Conservation (phyloP, 495 filamentous ascomycete species). For the Aspergillus panamensis region DNA sequence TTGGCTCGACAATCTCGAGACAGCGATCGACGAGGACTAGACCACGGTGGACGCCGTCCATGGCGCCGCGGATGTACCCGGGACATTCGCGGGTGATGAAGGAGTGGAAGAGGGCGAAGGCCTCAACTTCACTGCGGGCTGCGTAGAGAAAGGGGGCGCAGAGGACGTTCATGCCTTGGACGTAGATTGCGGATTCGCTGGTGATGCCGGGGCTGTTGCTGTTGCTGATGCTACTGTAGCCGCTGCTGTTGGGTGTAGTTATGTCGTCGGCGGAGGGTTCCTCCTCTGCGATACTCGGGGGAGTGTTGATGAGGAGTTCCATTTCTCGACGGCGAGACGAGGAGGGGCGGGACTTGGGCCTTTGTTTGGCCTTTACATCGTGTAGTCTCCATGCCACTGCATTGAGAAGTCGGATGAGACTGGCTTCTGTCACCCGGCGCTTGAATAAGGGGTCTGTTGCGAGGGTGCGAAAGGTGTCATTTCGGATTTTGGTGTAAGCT, state of each 20-base stretch:
- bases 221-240: slow-evolving; percentile 4
- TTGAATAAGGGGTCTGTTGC: slow-evolving; percentile 95
- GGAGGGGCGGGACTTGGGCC: slow-evolving; percentile 35
- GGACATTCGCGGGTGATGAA: slow-evolving; percentile 89
- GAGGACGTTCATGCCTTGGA: slow-evolving; percentile 99
- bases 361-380: slow-evolving; percentile 59
- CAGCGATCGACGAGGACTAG: slow-evolving; percentile 87
- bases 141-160: slow-evolving; percentile 96
- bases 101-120: slow-evolving; percentile 84
- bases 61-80: slow-evolving; percentile 89
- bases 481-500: slow-evolving; percentile 93
- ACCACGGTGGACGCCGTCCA: slow-evolving; percentile 96
- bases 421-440: slow-evolving; percentile 90
- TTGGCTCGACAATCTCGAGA: slow-evolving; percentile 83
- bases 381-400: slow-evolving; percentile 91
- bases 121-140: slow-evolving; percentile 89
- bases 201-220: slow-evolving; percentile 25
- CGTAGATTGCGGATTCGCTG: slow-evolving; percentile 75
- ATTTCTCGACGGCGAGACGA: slow-evolving; percentile 39
- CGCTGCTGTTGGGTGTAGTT: slow-evolving; percentile 32
- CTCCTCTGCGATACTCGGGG: slow-evolving; percentile 48
- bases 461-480: slow-evolving; percentile 95
- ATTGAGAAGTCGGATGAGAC: slow-evolving; percentile 92
- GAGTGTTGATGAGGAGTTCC: slow-evolving; percentile 40
- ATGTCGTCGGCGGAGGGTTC: slow-evolving; percentile 21